Conservation (phyloP, 306 rosid species). For the Geum urbanum region DNA sequence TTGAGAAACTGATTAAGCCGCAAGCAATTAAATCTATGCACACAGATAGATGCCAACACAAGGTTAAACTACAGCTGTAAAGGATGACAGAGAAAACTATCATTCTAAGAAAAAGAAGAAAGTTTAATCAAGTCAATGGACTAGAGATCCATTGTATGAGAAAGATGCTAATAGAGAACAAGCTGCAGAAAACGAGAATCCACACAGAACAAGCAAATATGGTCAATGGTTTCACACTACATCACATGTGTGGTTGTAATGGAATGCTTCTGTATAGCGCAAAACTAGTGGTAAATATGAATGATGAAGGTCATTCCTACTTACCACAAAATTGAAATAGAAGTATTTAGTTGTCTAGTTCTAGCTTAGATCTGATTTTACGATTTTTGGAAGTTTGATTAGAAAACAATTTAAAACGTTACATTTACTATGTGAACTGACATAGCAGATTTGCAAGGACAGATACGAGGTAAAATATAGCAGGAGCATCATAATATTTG, state of each 20-base stretch:
- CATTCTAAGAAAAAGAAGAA: neutral
- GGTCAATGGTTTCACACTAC: neutral
- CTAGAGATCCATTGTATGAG: constrained; percentile 17
- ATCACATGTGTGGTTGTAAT: neutral
- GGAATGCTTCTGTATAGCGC: neutral
- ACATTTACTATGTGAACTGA: neutral
- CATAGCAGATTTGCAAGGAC: neutral
- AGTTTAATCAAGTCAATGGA: neutral
- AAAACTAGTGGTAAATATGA: neutral
- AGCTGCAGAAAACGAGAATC: neutral
- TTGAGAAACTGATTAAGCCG: constrained; percentile 3
- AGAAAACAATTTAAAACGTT: neutral
- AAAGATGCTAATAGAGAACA: neutral
- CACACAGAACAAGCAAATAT: neutral
- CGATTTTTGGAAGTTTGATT: neutral
- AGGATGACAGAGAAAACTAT: constrained; percentile 7
- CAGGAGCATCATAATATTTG: neutral
- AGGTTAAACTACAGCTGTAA: constrained; percentile 13
- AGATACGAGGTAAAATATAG: neutral
- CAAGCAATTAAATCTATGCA: constrained; percentile 17
- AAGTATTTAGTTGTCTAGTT: neutral
- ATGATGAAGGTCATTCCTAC: neutral
- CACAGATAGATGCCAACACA: constrained; percentile 13
- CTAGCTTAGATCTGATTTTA: neutral
- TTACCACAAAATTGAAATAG: neutral